A percentile compares a stretch with the other conserved stretches of the same genome.
Evolutionary conservation across 2,329 filamentous ascomycete genomes (phyloP).

Genomic region (Canariomyces notabilis): DNA sequence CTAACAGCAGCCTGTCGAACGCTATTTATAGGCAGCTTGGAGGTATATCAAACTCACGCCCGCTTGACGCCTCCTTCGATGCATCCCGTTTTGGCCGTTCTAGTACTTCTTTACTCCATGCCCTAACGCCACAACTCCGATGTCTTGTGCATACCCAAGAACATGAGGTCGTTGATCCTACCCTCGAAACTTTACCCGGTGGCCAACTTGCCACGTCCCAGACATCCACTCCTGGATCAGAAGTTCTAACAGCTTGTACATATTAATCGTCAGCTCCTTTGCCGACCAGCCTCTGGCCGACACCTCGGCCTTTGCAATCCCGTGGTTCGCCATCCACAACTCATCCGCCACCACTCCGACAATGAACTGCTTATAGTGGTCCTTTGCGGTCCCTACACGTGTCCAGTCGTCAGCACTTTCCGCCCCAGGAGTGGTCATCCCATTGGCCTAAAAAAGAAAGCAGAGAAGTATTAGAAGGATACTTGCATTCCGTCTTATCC

Average conservation of each 20-base stretch:
- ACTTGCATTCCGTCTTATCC: conserved; percentile 15
- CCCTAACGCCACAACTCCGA: no score
- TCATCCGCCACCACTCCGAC: conserved; percentile 14
- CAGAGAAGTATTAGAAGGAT: background rate
- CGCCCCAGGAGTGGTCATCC: no score
- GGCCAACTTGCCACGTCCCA: no score
- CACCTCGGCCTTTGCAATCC: background rate
- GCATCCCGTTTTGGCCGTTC: no score
- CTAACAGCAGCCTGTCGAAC: no score
- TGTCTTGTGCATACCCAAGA: no score
- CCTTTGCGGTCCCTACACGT: conserved; percentile 5
- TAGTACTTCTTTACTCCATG: no score
- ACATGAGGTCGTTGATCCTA: no score
- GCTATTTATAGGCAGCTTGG: no score
- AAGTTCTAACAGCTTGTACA: conserved; percentile 11
- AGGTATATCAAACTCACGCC: no score
- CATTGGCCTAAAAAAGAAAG: background rate
- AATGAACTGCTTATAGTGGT: conserved; percentile 17
- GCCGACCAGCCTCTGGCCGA: conserved; percentile 4
- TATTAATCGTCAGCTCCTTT: conserved; percentile 7
- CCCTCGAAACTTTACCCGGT: no score
- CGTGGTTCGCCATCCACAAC: conserved; percentile 5
- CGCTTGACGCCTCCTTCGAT: no score
- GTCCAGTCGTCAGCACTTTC: background rate
- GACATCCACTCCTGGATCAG: conserved; percentile 12